Base-by-base conservation (phyloP, 169 alveolate species). In the Prorocentrum cordatum region DNA sequence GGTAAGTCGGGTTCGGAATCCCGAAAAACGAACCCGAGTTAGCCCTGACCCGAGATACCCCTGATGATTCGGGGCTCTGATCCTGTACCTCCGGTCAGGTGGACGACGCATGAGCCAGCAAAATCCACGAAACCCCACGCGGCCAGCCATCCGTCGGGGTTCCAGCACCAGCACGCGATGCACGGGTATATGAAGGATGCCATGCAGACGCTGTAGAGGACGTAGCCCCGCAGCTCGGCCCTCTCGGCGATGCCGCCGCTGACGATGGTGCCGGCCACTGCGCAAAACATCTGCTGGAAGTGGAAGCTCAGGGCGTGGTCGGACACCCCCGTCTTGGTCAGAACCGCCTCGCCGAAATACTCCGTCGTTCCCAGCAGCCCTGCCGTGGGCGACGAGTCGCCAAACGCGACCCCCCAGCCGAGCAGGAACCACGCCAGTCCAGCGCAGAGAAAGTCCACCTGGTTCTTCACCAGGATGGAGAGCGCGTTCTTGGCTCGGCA, bases 211-310 rank as follows among this genome's bases (percentile, higher is more conserved):
- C 50, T 29, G 75, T 5, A 27, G 50, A 47, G 50, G 32, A 31
- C 79, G 22, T 29, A 67, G 38, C 24, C 38, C 12, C 35, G 27
- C 59, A 67, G 59, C n/a, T 33, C 16, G 45, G 61, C 16, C 5
- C 79, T 27, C 33, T 67, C 79, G 35, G 79, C 79, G 10, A 67
- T 59, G n/a, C 79, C 79, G 31, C 79, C 79, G 27, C 61, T 35
- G 4, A 67, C 79, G 59, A 67, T 67, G 35, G 79, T 67, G 16
- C 61, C 79, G 1, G 79, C 79, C 24, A 59, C 36, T 1, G 79
- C 79, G 4, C 45, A 67, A 18, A 67, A 67, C 16, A 59, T 47
- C 38, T 47, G 36, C 47, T 38, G 47, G 12, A 38, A 38, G 12
- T 7, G 12, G 12, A 38, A 38, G 12, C 12, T 12, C 18, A 38